A percentile compares a stretch with the other conserved stretches of the same genome.
Evolutionary conservation across 2,329 filamentous ascomycete genomes (phyloP).

Genomic region (Mariannaea sp.): DNA sequence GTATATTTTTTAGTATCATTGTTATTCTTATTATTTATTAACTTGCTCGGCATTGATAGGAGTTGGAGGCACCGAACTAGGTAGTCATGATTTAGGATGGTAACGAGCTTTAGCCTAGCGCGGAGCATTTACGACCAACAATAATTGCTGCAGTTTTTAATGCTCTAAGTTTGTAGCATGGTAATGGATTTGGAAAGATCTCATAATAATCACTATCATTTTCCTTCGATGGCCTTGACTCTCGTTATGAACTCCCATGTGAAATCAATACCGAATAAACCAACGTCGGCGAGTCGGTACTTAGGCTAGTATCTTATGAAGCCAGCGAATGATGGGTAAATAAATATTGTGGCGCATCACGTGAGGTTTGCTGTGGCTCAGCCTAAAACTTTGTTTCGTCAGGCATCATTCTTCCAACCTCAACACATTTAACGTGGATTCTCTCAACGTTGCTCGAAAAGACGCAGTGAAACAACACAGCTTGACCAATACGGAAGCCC

Average conservation of each 20-base stretch:
- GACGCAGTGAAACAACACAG: slow-evolving; percentile 16
- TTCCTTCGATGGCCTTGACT: too few relatives aligned
- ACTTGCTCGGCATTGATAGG: slow-evolving; percentile 24
- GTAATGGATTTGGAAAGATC: slow-evolving; percentile 26
- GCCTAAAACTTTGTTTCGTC: slow-evolving; percentile 32
- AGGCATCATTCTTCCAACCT: slow-evolving; percentile 26
- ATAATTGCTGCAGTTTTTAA: slow-evolving; percentile 33
- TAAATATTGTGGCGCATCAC: slow-evolving; percentile 23
- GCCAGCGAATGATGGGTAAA: too few relatives aligned
- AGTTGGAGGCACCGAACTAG: slow-evolving; percentile 27
- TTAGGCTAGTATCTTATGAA: too few relatives aligned
- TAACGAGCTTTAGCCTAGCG: slow-evolving; percentile 36
- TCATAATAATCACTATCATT: slow-evolving; percentile 27
- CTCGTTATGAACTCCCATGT: too few relatives aligned
- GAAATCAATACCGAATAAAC: too few relatives aligned
- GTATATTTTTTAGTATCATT: slow-evolving; percentile 6
- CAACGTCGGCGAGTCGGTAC: too few relatives aligned
- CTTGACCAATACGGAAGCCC: slow-evolving; percentile 12
- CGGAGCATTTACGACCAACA: slow-evolving; percentile 33
- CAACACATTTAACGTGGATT: slow-evolving; percentile 14
- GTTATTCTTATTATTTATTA: slow-evolving; percentile 15
- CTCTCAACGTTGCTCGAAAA: slow-evolving; percentile 16
- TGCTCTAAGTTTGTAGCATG: slow-evolving; percentile 31
- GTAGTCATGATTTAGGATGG: slow-evolving; percentile 36
- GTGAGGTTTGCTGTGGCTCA: slow-evolving; percentile 19